These are phyloP conservation scores for Fusarium sp. DNA, from an alignment of 2,329 filamentous ascomycete genomes.

Conservation along the genomic window DNA sequence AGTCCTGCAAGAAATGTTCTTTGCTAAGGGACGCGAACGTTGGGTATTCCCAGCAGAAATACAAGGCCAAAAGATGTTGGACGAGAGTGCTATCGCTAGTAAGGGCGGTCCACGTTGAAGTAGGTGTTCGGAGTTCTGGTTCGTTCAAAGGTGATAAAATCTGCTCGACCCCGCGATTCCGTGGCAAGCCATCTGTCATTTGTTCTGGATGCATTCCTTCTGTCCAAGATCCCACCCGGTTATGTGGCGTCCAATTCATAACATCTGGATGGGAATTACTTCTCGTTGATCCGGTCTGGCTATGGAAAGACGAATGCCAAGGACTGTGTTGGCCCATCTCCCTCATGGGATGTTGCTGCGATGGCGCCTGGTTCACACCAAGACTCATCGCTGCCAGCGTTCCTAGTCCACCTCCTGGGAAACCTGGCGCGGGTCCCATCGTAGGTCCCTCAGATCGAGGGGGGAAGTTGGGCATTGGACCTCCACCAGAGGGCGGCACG, in stretches of 20 bases:
- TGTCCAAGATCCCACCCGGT: slow-evolving; percentile 64
- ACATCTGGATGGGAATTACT: slow-evolving; percentile 62
- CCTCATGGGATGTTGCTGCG: slow-evolving; percentile 50
- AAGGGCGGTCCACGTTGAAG: slow-evolving; percentile 70
- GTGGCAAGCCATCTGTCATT: slow-evolving; percentile 49
- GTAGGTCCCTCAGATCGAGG: slow-evolving; percentile 29
- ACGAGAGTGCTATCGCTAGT: slow-evolving; percentile 70
- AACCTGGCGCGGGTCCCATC: slow-evolving; percentile 46
- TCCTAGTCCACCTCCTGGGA: slow-evolving; percentile 46
- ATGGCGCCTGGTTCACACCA: slow-evolving; percentile 48
- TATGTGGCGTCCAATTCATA: slow-evolving; percentile 62
- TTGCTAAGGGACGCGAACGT: slow-evolving; percentile 80
- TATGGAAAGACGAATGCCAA: slow-evolving; percentile 62
- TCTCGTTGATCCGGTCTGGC: slow-evolving; percentile 60
- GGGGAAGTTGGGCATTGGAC: slow-evolving; percentile 48
- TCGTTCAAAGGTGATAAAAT: slow-evolving; percentile 61
- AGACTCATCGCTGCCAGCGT: slow-evolving; percentile 51
- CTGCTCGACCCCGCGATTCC: slow-evolving; percentile 60
- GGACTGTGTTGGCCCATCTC: slow-evolving; percentile 61
- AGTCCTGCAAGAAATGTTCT: slow-evolving; percentile 77
- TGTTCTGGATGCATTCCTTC: slow-evolving; percentile 57
- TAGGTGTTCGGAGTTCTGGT: slow-evolving; percentile 58
- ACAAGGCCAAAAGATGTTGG: slow-evolving; percentile 72
- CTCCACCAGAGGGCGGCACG: slow-evolving; percentile 50
- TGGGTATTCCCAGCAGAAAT: slow-evolving; percentile 82